A percentile compares a stretch with the other conserved stretches of the same genome.
Evolutionary conservation across 352 stramenopile species (phyloP).

Genomic region (Phytophthora macrochlamydospora): DNA sequence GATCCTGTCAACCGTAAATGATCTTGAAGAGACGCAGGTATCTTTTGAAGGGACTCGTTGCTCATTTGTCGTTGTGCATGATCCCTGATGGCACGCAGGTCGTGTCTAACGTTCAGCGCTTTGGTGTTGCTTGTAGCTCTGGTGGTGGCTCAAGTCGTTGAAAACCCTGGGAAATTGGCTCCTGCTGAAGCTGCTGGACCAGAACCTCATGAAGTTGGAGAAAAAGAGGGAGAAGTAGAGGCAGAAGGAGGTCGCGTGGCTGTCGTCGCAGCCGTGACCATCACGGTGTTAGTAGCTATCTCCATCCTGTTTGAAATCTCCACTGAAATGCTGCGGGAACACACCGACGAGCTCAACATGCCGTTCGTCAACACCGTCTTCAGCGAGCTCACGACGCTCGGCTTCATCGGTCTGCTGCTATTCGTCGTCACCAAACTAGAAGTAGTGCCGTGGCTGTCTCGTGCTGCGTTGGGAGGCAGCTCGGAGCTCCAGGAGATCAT

Average conservation of each 20-base stretch:
- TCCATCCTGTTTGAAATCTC: constrained; percentile 70
- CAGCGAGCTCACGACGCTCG: constrained; percentile 71
- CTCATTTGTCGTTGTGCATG: constrained; percentile 11
- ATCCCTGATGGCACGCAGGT: constrained; percentile 12
- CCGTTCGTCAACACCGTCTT: constrained; percentile 74
- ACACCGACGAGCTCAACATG: constrained; percentile 75
- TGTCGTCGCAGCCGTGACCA: constrained; percentile 53
- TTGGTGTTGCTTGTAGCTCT: constrained; percentile 29
- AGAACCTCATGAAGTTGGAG: constrained; percentile 5
- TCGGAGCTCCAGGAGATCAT: constrained; percentile 74
- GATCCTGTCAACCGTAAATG: constrained; percentile 2
- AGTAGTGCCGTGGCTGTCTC: constrained; percentile 52
- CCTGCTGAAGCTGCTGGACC: background rate
- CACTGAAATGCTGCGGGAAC: constrained; percentile 46
- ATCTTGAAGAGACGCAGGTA: constrained; percentile 29
- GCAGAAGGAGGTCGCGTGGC: constrained; percentile 32
- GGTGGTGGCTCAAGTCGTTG: constrained; percentile 26
- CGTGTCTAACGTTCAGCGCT: constrained; percentile 6
- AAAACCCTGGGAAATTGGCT: background rate
- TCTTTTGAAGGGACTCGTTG: constrained; percentile 1
- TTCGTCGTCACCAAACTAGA: constrained; percentile 74
- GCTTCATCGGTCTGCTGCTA: constrained; percentile 70
- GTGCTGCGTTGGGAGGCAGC: constrained; percentile 40
- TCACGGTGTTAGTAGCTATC: constrained; percentile 62
- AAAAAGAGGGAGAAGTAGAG: constrained; percentile 11